Conservation (phyloP, 2,329 filamentous ascomycete species). For the Trichoderma endophyticum region DNA sequence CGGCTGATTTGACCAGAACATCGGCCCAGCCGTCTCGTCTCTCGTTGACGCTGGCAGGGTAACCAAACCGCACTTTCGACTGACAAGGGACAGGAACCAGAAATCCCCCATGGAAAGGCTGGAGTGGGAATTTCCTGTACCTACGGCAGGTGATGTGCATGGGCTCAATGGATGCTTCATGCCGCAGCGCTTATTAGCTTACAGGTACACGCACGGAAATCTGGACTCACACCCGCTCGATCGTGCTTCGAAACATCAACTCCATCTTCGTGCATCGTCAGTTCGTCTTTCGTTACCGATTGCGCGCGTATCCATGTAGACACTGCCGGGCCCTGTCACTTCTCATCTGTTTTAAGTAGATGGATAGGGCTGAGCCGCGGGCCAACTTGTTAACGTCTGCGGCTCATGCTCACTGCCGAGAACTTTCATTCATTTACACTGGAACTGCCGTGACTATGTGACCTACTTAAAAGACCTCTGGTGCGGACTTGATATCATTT, state of each 20-base stretch:
- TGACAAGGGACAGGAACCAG: not conserved
- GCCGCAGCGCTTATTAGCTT: not conserved
- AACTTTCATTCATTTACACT: not conserved
- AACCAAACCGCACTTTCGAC: conserved; percentile 1
- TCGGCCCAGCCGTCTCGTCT: not conserved
- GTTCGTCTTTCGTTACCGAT: conserved; percentile 8
- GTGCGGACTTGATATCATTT: not conserved
- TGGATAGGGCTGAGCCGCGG: conserved; percentile 16
- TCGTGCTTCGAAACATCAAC: not conserved
- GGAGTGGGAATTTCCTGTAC: not conserved
- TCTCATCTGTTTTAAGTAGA: conserved; percentile 2
- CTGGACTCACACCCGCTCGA: conserved; percentile 6
- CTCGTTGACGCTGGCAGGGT: conserved; percentile 16
- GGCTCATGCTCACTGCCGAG: not conserved
- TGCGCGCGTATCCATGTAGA: not conserved
- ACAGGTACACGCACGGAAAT: not conserved
- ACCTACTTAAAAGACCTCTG: not conserved
- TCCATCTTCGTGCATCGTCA: conserved; percentile 12
- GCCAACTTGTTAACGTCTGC: not conserved
- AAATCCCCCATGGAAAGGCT: not conserved
- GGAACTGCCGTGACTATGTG: not conserved
- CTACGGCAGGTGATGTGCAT: not conserved
- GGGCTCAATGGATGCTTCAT: not conserved
- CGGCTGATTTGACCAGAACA: not conserved
- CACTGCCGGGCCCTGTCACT: not conserved